A percentile compares a stretch with the other conserved stretches of the same genome.
Conservation (phyloP, 2,329 filamentous ascomycete genomes). For the Alternaria brassicae region DNA sequence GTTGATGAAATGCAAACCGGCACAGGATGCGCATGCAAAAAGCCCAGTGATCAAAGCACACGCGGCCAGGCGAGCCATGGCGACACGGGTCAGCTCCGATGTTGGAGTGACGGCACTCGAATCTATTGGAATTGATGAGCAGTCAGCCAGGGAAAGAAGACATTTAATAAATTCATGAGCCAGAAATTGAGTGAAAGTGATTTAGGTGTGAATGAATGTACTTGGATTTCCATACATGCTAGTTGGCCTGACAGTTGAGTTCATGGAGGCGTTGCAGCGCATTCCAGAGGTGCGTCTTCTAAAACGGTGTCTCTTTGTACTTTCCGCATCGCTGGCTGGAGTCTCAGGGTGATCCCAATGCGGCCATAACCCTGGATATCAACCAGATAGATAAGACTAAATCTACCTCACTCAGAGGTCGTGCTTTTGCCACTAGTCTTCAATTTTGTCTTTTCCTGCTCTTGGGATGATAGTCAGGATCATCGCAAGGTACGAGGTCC, state of each 20-base stretch:
- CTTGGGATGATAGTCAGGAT: background rate
- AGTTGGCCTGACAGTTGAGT: background rate
- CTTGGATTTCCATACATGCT: background rate
- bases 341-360: background rate
- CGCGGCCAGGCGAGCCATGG: background rate
- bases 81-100: background rate
- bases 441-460: background rate
- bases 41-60: background rate
- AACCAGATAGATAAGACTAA: background rate
- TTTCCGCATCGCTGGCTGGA: background rate
- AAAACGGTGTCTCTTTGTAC: background rate
- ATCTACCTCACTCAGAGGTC: background rate
- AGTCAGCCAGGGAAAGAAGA: background rate
- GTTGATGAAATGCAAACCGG: conserved; percentile 8
- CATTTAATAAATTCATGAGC: background rate
- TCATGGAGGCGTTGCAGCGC: background rate
- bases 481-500: too few species aligned
- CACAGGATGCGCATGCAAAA: background rate
- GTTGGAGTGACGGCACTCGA: background rate
- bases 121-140: background rate
- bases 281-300: background rate
- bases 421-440: background rate
- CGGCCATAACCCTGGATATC: background rate
- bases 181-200: background rate
- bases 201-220: background rate